Evolutionary conservation across 225 moss, liverwort and hornwort genomes (phyloP).

Genomic region (Straminergon stramineum): DNA sequence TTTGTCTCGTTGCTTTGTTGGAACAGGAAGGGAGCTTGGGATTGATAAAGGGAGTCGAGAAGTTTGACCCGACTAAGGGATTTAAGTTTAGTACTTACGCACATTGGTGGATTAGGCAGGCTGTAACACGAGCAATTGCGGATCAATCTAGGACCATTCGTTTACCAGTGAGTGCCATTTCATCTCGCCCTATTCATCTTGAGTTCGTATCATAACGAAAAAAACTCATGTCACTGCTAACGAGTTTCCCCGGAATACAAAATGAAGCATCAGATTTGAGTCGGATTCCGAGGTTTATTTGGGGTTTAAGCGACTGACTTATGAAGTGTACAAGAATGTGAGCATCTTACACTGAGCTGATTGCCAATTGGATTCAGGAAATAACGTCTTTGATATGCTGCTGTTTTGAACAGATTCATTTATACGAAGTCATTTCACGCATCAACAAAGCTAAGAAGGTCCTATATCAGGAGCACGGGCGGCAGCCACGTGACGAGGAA

Average conservation of each 20-base stretch:
- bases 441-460: conserved; percentile 84
- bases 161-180: conserved; percentile 45
- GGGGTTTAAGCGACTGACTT: background rate
- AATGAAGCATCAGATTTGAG: background rate
- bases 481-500: conserved; percentile 62
- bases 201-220: background rate
- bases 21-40: conserved; percentile 82
- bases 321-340: background rate
- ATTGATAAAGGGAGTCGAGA: conserved; percentile 80
- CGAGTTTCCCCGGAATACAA: background rate
- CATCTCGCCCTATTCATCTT: background rate
- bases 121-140: conserved; percentile 79
- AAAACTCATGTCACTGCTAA: background rate
- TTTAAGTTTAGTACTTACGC: conserved; percentile 95
- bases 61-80: conserved; percentile 69
- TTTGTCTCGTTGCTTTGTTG: background rate
- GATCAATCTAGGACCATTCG: conserved; percentile 88
- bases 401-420: conserved; percentile 48
- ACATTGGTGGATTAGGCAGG: conserved; percentile 98
- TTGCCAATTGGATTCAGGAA: background rate
- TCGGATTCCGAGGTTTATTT: background rate
- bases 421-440: conserved; percentile 77
- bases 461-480: conserved; percentile 67
- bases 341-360: background rate
- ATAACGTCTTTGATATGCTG: background rate